These are phyloP conservation scores for Fusarium sp. DNA, from an alignment of 2,329 filamentous ascomycete genomes.

Conservation along the genomic window DNA sequence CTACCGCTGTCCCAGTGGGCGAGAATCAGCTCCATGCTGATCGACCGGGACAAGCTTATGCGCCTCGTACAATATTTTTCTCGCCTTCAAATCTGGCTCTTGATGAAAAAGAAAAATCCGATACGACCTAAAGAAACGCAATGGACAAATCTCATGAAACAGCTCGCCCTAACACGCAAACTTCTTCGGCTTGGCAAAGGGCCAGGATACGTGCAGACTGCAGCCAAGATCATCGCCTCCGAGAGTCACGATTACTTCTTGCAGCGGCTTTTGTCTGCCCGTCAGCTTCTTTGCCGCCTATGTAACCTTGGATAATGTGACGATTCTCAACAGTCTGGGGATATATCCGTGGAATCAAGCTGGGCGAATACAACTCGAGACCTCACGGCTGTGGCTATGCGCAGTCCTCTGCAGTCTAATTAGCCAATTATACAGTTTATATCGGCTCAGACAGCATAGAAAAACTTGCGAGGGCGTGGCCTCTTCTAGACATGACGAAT, in stretches of 20 bases:
- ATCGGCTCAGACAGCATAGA: conserved; percentile 4
- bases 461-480: not conserved
- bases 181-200: conserved; percentile 16
- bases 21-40: not conserved
- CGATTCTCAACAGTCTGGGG: conserved; percentile 32
- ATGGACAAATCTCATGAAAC: conserved; percentile 15
- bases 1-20: not conserved
- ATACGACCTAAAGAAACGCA: not conserved
- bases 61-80: not conserved
- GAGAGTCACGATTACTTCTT: conserved; percentile 24
- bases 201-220: conserved; percentile 6
- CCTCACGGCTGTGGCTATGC: conserved; percentile 29
- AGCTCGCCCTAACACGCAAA: conserved; percentile 23
- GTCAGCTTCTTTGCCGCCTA: conserved; percentile 27
- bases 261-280: conserved; percentile 16
- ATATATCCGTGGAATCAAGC: conserved; percentile 29
- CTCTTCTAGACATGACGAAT: not conserved
- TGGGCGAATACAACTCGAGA: conserved; percentile 12
- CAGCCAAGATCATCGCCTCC: not conserved
- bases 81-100: not conserved
- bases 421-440: conserved; percentile 22
- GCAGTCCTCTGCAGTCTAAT: conserved; percentile 11
- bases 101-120: not conserved
- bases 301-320: conserved; percentile 23
- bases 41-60: not conserved